phyloP scores from a whole-genome alignment of 169 alveolate species.

The Plasmodium reichenowi region DNA sequence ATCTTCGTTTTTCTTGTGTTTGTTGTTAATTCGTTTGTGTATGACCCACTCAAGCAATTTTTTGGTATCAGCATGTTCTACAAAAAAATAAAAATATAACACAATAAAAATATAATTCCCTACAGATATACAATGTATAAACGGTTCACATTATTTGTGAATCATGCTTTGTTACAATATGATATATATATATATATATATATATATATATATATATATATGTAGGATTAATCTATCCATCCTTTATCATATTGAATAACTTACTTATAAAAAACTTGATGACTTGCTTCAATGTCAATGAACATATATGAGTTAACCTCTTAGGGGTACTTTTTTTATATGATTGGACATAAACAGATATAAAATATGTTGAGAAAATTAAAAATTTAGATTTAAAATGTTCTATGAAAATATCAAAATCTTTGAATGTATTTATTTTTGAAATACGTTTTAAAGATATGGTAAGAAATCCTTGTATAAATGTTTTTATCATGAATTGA shows the following conservation, averaged over 20 bases:
- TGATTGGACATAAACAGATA: constrained; percentile 63
- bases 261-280: constrained; percentile 40
- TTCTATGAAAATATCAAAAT: constrained; percentile 25
- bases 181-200: constrained; percentile 1
- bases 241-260: not conserved
- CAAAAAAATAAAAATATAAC: not conserved
- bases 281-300: constrained; percentile 26
- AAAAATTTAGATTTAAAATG: constrained; percentile 42
- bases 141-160: too few species aligned
- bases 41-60: constrained; percentile 44
- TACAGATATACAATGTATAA: too few species aligned
- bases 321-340: constrained; percentile 36
- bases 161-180: too few species aligned
- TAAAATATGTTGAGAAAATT: constrained; percentile 43
- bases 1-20: constrained; percentile 2
- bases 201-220: not conserved
- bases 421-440: constrained; percentile 15
- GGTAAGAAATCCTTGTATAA: constrained; percentile 39
- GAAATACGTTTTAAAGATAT: constrained; percentile 38
- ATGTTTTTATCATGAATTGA: constrained; percentile 42
- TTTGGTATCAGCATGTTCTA: constrained; percentile 45
- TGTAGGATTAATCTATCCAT: not conserved
- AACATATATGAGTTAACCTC: constrained; percentile 41
- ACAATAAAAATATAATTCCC: too few species aligned
- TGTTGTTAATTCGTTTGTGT: constrained; percentile 26